A percentile compares a stretch with the other conserved stretches of the same genome.
These are phyloP conservation scores for Spirogloea muscicola DNA, from an alignment of 139 green algal species.

Conservation along the genomic window DNA sequence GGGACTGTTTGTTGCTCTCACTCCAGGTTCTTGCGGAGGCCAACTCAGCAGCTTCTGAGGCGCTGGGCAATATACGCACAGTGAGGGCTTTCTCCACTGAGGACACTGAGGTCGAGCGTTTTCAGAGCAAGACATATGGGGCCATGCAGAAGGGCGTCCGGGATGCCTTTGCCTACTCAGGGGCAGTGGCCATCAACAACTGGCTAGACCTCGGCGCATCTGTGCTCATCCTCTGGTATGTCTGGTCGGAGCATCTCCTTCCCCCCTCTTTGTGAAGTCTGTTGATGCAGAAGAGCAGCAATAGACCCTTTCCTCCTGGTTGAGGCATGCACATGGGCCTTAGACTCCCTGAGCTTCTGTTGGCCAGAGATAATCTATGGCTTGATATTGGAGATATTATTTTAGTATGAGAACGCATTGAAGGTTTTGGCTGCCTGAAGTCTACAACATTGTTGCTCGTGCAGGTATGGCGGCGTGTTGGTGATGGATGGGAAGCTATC, in stretches of 20 bases:
- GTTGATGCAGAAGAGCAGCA: no score
- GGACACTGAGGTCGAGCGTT: conserved; percentile 46
- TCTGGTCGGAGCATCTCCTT: no score
- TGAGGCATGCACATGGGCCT: no score
- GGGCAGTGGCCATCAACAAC: conserved; percentile 52
- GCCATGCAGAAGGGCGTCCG: conserved; percentile 46
- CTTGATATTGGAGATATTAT: no score
- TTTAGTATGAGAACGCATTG: no score
- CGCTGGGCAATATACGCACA: conserved; percentile 54
- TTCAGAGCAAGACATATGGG: conserved; percentile 41
- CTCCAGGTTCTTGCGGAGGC: conserved; percentile 47
- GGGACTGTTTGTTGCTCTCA: not conserved
- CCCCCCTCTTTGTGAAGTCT: no score
- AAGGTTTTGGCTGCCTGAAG: no score
- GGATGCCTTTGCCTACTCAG: conserved; percentile 51
- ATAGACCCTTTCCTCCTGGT: no score
- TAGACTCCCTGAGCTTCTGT: no score
- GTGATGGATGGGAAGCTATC: conserved; percentile 42
- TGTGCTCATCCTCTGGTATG: conserved; percentile 58
- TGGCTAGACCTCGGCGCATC: conserved; percentile 51
- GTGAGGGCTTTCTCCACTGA: conserved; percentile 54
- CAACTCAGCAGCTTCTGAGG: conserved; percentile 52
- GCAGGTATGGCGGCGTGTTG: conserved; percentile 46
- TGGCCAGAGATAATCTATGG: no score
- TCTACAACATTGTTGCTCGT: not conserved